Percentiles rank a stretch among this genome's conserved stretches.
Conservation (phyloP, 352 stramenopile species). For the Globisporangium canariense region DNA sequence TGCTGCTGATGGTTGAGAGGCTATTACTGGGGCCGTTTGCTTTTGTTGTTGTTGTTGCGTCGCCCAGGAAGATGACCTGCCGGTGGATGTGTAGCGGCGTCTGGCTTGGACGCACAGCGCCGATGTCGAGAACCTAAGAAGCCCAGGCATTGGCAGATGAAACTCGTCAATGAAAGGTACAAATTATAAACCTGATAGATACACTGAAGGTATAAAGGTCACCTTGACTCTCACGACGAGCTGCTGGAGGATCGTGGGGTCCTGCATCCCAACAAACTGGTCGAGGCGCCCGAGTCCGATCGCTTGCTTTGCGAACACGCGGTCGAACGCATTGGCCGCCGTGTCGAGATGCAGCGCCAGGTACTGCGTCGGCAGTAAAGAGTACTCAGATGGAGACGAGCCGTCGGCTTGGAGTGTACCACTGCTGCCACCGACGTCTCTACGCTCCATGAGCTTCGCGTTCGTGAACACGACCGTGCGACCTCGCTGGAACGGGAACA, state of each 20-base stretch:
- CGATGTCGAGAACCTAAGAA: conserved; percentile 52
- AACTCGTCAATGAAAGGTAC: too few species aligned
- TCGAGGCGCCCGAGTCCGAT: conserved; percentile 14
- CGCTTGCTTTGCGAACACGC: conserved; percentile 5
- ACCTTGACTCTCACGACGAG: conserved; percentile 25
- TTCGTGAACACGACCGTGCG: conserved; percentile 50
- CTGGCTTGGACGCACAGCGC: conserved; percentile 59
- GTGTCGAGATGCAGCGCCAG: conserved; percentile 30
- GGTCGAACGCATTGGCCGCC: conserved; percentile 6
- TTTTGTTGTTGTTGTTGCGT: conserved; percentile 15
- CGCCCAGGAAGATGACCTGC: conserved; percentile 60
- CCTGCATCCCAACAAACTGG: conserved; percentile 18
- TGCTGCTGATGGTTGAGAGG: conserved; percentile 1
- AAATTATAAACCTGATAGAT: too few species aligned
- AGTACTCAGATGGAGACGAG: conserved; percentile 10
- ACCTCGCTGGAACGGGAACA: conserved; percentile 38
- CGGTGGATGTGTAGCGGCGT: conserved; percentile 51
- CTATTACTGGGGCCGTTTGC: neutral
- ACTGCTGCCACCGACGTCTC: conserved; percentile 20
- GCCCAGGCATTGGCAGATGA: neutral
- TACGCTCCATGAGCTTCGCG: conserved; percentile 54
- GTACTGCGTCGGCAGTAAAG: conserved; percentile 34
- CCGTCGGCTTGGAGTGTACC: neutral
- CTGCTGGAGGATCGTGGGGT: conserved; percentile 25
- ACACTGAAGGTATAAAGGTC: too few species aligned